A percentile compares a stretch with the other conserved stretches of the same genome.
phyloP scores from a whole-genome alignment of 768 basidiomycete genomes.

The Tricholoma sp. region DNA sequence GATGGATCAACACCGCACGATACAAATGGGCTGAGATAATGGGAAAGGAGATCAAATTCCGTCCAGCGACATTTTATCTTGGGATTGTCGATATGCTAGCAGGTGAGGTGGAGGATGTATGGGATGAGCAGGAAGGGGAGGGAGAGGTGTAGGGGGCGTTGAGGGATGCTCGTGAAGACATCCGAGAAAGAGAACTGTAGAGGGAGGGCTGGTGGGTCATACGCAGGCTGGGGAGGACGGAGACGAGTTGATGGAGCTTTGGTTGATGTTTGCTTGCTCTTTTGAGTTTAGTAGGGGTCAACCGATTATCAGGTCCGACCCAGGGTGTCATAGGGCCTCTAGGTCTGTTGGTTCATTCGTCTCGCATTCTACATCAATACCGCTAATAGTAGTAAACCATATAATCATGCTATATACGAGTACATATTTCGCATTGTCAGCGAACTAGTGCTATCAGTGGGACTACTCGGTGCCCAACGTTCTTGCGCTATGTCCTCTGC shows the following conservation, averaged over 20 bases:
- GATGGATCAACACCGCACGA: constrained; percentile 87
- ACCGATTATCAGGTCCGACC: no score
- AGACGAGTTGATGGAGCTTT: not conserved
- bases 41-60: constrained; percentile 88
- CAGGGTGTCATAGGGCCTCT: no score
- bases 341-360: no score
- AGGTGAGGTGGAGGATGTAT: constrained; percentile 63
- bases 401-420: no score
- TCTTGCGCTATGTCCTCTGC: no score
- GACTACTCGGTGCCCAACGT: no score
- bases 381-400: no score
- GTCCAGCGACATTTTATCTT: constrained; percentile 87
- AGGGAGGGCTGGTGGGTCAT: not conserved
- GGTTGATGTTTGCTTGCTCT: no score
- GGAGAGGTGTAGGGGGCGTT: constrained; percentile 11
- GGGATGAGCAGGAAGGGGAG: constrained; percentile 9
- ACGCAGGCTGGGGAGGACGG: not conserved
- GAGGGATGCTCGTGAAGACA: constrained; percentile 9
- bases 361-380: no score
- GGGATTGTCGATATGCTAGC: constrained; percentile 78
- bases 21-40: constrained; percentile 88
- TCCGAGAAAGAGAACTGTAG: constrained; percentile 4
- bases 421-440: no score
- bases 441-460: no score
- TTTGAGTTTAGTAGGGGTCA: no score